phyloP scores from a whole-genome alignment of 805 yeast species.

The Blastobotrys terrestris region DNA sequence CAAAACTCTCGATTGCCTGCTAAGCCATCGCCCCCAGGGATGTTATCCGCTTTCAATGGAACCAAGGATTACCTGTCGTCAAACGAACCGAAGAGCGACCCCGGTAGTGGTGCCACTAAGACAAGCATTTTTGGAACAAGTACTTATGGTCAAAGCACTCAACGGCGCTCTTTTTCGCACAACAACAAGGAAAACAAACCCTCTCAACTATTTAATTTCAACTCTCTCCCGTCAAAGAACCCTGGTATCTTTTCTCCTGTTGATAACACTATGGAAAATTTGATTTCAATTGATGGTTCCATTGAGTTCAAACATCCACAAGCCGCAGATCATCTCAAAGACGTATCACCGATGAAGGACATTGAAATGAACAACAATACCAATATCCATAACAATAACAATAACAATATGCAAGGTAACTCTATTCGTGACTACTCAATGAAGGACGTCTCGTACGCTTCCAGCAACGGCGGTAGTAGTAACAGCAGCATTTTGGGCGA shows the following conservation, averaged over 20 bases:
- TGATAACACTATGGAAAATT: neutral
- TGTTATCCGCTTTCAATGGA: neutral
- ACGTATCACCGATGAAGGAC: neutral
- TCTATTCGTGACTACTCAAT: neutral
- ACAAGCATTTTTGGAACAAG: neutral
- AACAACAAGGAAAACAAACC: neutral
- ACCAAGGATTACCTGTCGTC: neutral
- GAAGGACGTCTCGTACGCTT: neutral
- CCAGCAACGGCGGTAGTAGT: neutral
- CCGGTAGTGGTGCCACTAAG: no score
- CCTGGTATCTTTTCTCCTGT: neutral
- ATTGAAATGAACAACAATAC: neutral
- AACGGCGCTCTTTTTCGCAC: neutral
- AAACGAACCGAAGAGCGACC: neutral
- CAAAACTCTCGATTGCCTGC: neutral
- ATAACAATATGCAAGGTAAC: neutral
- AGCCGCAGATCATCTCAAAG: neutral
- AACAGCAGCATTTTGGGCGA: neutral
- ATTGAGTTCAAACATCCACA: neutral
- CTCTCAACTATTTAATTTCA: neutral
- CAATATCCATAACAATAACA: neutral
- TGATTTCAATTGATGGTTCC: neutral
- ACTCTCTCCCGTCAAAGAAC: neutral
- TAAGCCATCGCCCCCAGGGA: neutral
- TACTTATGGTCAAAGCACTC: neutral